Conservation (phyloP, 1,139 yeast species). For the Taphrina wiesneri region DNA sequence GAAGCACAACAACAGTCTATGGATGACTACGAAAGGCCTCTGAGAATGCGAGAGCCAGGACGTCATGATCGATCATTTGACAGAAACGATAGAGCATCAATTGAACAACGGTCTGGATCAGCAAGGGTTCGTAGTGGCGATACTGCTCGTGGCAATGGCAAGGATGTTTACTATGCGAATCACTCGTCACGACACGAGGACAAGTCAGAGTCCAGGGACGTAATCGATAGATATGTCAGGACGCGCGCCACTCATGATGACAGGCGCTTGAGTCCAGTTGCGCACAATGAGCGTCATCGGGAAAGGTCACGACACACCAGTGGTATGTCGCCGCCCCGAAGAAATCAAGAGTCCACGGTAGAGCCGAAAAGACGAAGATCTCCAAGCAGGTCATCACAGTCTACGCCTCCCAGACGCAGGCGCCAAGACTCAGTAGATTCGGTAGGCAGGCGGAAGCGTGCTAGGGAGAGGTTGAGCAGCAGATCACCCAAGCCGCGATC, state of each 20-base stretch:
- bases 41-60: constrained; percentile 8
- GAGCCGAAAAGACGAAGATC: background rate
- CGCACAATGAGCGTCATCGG: background rate
- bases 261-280: constrained; percentile 1
- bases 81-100: background rate
- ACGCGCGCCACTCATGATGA: background rate
- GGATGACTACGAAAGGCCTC: constrained; percentile 12
- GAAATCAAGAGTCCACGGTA: background rate
- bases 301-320: background rate
- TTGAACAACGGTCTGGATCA: background rate
- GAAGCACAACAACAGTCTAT: constrained; percentile 3
- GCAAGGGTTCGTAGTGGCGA: background rate
- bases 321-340: background rate
- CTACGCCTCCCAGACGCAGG: background rate
- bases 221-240: background rate
- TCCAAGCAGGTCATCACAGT: background rate
- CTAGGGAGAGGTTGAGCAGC: background rate
- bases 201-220: background rate
- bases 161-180: background rate
- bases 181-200: background rate
- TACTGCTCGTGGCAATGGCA: background rate
- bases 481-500: background rate
- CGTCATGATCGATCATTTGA: background rate
- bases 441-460: background rate
- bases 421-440: background rate